Base-by-base conservation (phyloP, 2,329 filamentous ascomycete species). In the Hymenoscyphus salicellus region DNA sequence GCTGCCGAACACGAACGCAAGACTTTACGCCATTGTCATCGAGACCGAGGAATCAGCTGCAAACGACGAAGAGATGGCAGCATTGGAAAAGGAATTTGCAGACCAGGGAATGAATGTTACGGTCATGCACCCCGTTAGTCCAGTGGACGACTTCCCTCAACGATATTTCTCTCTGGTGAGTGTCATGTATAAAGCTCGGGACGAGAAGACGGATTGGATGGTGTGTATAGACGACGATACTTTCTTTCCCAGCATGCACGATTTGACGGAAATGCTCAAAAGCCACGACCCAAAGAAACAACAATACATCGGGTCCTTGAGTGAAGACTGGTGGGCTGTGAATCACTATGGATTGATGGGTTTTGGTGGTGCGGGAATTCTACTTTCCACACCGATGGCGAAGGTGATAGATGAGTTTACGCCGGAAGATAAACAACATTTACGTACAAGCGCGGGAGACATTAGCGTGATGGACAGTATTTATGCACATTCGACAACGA, bases 131-230 rank as follows among this genome's bases (percentile, higher is more conserved):
- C 73, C 73, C 5, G 71, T 75, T 1, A 60, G 61, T 5, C 49
- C 65, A 8, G 62, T 58, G 7, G 71, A 74, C 56, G 61, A 60
- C 1, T 74, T 74, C 46, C 68, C 71, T 5, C 73, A 78, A 41
- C 76, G 79, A n/a, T 81, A 81, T 63, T 81, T 81, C 66, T 79
- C 79, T 4, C 70, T 82, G 26, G 73, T 81, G 8, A 73, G 75
- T 33, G 73, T 80, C 4, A 75, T 82, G 72, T 78, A 78, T 58
- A 66, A 73, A 49, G 75, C 79, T 55, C 70, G 75, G 59, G 73
- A 77, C 28, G 70, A 76, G 0, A 72, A 75, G 38, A 81, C 80
- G 1, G 62, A 72, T 63, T 75, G 73, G 73, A 63, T 72, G 28
- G 64, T 69, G 17, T 55, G 65, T 20, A 74, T 75, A 32, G 74